Conservation (phyloP, 2,329 filamentous ascomycete genomes). For the Aspergillus tubingensis region DNA sequence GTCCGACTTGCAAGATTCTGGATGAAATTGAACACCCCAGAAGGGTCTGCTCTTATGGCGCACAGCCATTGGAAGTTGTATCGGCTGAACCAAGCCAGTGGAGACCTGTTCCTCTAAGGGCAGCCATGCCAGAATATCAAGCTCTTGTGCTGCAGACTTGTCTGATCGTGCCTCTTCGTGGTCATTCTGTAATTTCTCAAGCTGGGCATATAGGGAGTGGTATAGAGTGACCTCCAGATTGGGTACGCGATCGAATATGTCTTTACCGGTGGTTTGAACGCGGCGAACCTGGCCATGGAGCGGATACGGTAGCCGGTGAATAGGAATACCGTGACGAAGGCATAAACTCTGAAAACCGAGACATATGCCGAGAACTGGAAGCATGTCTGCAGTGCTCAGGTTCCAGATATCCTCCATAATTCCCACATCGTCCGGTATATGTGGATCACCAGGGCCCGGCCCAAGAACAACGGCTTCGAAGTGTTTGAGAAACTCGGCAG, state of each 20-base stretch:
- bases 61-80: constrained; percentile 71
- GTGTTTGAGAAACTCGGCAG: constrained; percentile 52
- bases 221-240: constrained; percentile 74
- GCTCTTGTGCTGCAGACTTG: constrained; percentile 24
- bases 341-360: constrained; percentile 85
- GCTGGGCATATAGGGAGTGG: constrained; percentile 61
- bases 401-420: constrained; percentile 77
- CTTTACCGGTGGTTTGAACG: constrained; percentile 61
- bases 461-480: constrained; percentile 89
- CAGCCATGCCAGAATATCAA: constrained; percentile 64
- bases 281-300: constrained; percentile 78
- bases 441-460: constrained; percentile 83
- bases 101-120: constrained; percentile 40
- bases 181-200: constrained; percentile 25
- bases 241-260: constrained; percentile 66
- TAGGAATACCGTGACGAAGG: constrained; percentile 64
- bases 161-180: constrained; percentile 22
- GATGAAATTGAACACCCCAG: constrained; percentile 88
- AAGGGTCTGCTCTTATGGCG: constrained; percentile 70
- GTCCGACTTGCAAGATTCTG: constrained; percentile 80
- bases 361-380: constrained; percentile 86
- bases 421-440: constrained; percentile 73
- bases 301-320: constrained; percentile 69
- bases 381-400: constrained; percentile 57
- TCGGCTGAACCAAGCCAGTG: constrained; percentile 43